Percentiles rank a stretch among this genome's conserved stretches.
These are phyloP conservation scores for Kodamaea fukazawae DNA, from an alignment of 805 yeast genomes.

Conservation along the genomic window DNA sequence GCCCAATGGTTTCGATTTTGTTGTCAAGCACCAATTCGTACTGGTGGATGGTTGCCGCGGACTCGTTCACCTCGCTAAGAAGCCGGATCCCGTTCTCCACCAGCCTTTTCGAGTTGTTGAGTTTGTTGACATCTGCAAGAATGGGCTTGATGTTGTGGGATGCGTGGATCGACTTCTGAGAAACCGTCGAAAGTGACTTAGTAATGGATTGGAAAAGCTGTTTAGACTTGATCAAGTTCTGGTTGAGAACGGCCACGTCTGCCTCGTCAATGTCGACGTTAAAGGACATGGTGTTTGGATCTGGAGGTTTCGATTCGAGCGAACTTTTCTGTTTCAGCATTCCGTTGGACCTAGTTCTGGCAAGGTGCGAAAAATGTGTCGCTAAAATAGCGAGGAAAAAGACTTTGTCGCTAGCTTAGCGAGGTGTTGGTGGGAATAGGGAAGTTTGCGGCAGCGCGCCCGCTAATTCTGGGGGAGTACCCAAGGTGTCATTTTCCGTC, in stretches of 20 bases:
- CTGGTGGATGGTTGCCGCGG: slow-evolving; percentile 44
- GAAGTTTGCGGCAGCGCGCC: too few species aligned
- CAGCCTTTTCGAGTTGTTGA: slow-evolving; percentile 54
- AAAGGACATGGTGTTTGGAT: slow-evolving; percentile 12
- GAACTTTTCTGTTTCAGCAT: too few species aligned
- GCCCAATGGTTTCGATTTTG: slow-evolving; percentile 41
- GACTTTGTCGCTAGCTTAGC: too few species aligned
- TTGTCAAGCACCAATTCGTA: slow-evolving; percentile 35
- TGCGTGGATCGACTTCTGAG: slow-evolving; percentile 53
- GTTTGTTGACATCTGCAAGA: slow-evolving; percentile 55
- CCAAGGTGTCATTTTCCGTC: too few species aligned
- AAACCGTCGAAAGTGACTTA: slow-evolving; percentile 52
- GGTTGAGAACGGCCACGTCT: slow-evolving; percentile 78
- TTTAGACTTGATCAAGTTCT: slow-evolving; percentile 60
- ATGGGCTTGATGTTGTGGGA: slow-evolving; percentile 70
- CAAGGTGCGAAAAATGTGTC: too few species aligned
- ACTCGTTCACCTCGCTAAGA: slow-evolving; percentile 50
- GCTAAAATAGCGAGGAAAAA: too few species aligned
- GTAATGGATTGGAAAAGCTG: slow-evolving; percentile 55
- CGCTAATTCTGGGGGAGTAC: too few species aligned
- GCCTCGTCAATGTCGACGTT: slow-evolving; percentile 69
- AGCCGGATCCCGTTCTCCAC: slow-evolving; percentile 54
- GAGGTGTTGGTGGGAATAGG: too few species aligned
- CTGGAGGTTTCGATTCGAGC: neutral
- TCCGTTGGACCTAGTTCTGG: too few species aligned